Percentiles rank a stretch among this genome's conserved stretches.
Evolutionary conservation across 176 grass and related monocot genomes (phyloP).

Genomic region (Neostapfia colusana): DNA sequence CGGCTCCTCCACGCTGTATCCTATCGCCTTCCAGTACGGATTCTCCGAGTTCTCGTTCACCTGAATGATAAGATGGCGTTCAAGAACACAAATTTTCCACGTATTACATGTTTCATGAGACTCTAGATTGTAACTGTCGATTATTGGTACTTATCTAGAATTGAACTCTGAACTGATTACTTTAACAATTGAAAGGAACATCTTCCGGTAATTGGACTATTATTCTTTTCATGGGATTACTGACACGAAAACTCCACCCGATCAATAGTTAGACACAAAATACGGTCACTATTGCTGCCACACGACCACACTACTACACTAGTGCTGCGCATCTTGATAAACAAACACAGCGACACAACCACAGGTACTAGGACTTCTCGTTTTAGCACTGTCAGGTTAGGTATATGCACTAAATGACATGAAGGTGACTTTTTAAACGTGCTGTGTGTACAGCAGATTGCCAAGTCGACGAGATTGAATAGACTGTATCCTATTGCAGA

Average conservation of each 20-base stretch:
- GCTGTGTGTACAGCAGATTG: background rate
- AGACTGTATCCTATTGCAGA: background rate
- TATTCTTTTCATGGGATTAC: background rate
- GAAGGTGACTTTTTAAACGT: background rate
- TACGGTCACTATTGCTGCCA: background rate
- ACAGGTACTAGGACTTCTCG: background rate
- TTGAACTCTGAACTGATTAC: background rate
- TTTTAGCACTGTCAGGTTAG: background rate
- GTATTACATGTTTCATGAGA: background rate
- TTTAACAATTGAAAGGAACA: background rate
- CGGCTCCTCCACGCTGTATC: slow-evolving; percentile 49
- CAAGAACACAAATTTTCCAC: background rate
- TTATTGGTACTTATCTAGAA: background rate
- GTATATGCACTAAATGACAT: background rate
- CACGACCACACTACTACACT: background rate
- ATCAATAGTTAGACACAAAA: too few species aligned
- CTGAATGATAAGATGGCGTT: slow-evolving; percentile 31
- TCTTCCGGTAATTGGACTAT: background rate
- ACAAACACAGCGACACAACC: too few species aligned
- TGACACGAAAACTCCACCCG: too few species aligned
- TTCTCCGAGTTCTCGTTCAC: slow-evolving; percentile 65
- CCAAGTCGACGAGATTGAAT: background rate
- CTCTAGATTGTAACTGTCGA: background rate
- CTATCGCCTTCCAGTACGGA: slow-evolving; percentile 70
- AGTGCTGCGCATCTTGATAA: background rate